Evolutionary conservation across 371 early-diverging fungal species (phyloP).

Genomic region (Furculomyces boomerangus): DNA sequence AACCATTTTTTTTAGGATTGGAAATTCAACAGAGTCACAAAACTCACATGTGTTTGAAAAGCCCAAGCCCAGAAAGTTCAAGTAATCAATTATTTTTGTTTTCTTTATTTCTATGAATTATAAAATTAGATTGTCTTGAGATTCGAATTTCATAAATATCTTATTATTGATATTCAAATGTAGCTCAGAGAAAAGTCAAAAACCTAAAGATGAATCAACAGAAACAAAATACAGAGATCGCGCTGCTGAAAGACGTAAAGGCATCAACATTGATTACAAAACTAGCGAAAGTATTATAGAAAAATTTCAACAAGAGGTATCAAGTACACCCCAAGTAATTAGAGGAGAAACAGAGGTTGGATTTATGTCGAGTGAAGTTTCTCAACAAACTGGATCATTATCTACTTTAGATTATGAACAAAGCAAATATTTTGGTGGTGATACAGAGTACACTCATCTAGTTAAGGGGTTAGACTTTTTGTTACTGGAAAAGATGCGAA

Average conservation of each 20-base stretch:
- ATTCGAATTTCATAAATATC: background rate
- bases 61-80: background rate
- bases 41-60: background rate
- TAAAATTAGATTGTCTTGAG: background rate
- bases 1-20: background rate
- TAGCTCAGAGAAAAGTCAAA: background rate
- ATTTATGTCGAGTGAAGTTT: constrained; percentile 4
- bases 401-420: constrained; percentile 35
- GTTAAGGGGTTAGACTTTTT: constrained; percentile 82
- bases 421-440: constrained; percentile 79
- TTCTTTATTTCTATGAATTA: background rate
- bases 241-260: constrained; percentile 63
- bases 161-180: background rate
- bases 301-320: background rate
- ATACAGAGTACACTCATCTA: constrained; percentile 67
- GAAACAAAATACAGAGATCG: constrained; percentile 51
- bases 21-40: background rate
- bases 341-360: constrained; percentile 8
- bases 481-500: constrained; percentile 44
- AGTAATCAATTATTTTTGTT: background rate
- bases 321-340: background rate
- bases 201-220: background rate
- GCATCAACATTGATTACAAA: constrained; percentile 35
- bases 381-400: background rate
- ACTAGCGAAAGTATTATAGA: constrained; percentile 32